Conservation (phyloP, 306 rosid genomes). For the Potentilla sterilis region DNA sequence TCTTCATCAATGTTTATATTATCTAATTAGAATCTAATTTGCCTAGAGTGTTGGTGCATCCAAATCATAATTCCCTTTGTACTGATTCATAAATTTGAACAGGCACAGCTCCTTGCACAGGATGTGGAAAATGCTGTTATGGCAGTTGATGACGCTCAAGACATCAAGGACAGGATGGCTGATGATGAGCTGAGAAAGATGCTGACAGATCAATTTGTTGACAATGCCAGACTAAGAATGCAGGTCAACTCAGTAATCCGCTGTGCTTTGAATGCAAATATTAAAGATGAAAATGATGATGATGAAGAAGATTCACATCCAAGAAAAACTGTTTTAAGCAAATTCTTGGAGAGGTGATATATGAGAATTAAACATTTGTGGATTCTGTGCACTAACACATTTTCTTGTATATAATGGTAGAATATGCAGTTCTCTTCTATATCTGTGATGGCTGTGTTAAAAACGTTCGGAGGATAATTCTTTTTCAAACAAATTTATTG, state of each 20-base stretch:
- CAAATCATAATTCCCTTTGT: not conserved
- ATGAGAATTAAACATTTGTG: not conserved
- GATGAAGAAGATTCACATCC: conserved; percentile 41
- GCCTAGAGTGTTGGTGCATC: not conserved
- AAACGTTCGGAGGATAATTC: no score
- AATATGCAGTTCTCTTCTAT: not conserved
- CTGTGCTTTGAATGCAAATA: conserved; percentile 51
- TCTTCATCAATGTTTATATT: not conserved
- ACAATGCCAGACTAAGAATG: conserved; percentile 77
- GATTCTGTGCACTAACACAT: not conserved
- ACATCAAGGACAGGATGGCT: conserved; percentile 26
- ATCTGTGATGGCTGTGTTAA: no score
- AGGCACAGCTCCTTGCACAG: conserved; percentile 92
- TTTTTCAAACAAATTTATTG: no score
- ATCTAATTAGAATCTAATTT: not conserved
- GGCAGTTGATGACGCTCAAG: conserved; percentile 34
- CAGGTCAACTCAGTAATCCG: conserved; percentile 77
- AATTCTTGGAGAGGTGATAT: conserved; percentile 57
- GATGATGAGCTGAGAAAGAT: conserved; percentile 63
- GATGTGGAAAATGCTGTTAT: conserved; percentile 51
- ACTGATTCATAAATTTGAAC: conserved; percentile 31
- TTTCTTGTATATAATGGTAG: conserved; percentile 1
- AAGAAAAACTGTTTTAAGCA: conserved; percentile 63
- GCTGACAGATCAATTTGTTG: conserved; percentile 66
- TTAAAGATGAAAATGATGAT: conserved; percentile 30